Percentiles rank a stretch among this genome's conserved stretches.
phyloP scores from a whole-genome alignment of 2,329 filamentous ascomycete genomes.

The Botrytis cinerea region DNA sequence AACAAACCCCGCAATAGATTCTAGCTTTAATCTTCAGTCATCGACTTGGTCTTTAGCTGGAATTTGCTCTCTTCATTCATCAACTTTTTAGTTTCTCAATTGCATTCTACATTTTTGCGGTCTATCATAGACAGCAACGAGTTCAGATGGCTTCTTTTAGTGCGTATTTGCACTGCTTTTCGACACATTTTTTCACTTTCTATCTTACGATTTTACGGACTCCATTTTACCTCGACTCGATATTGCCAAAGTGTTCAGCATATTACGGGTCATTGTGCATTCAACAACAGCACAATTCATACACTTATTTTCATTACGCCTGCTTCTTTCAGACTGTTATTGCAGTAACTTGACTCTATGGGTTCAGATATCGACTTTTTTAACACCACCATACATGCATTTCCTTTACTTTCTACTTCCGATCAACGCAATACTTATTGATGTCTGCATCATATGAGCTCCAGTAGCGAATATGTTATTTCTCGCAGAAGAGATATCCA shows the following conservation, averaged over 20 bases:
- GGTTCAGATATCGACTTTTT: neutral
- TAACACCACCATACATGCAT: neutral
- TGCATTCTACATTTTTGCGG: neutral
- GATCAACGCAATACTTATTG: neutral
- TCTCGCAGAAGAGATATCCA: neutral
- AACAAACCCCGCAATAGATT: neutral
- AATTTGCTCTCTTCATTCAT: neutral
- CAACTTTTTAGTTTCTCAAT: neutral
- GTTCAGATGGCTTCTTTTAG: neutral
- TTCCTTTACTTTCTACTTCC: neutral
- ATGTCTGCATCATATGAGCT: neutral
- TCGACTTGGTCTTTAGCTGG: neutral
- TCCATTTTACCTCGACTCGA: neutral
- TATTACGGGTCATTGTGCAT: neutral
- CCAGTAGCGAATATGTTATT: neutral
- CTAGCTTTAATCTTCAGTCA: neutral
- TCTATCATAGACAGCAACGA: neutral
- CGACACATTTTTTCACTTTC: neutral
- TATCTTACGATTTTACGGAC: neutral
- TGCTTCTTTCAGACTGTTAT: neutral
- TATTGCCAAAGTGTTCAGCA: neutral
- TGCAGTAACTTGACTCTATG: neutral
- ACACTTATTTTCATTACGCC: neutral
- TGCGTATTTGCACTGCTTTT: neutral
- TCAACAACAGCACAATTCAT: neutral